Evolutionary conservation across 1,139 yeast genomes (phyloP), one percentile per base, ranked within the genome.

Genomic region (Wickerhamomyces sp.): DNA sequence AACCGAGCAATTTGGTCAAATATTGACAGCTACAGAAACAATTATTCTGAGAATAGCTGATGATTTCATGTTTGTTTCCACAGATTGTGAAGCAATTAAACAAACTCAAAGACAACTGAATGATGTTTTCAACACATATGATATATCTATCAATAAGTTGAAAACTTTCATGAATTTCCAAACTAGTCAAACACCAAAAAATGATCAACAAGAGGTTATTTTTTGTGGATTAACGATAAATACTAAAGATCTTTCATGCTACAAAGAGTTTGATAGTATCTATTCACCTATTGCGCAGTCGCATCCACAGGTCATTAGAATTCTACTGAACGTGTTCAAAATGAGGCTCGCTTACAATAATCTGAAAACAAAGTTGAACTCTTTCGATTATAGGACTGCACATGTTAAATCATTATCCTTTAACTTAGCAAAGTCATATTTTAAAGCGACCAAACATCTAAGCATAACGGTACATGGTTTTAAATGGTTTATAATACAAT

Each of bases 1-100:
- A 3, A 68, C 68, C n/a, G 64, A 73, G n/a, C 46, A 51, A 2
- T 69, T 68, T n/a, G n/a, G n/a, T 44, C 39, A 64, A 3, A 44
- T 52, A 1, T 40, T 54, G 2, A 43, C 46, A 0, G 44, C 49
- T 7, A 40, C 49, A 0, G 56, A 65, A 1, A 65, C 75, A 4
- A 45, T 72, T 3, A 57, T 88, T 0, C 47, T 88, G 10, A 64
- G 97, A 40, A 62, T 86, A 22, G 95, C 89, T 0, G 98, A 92
- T 60, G 98, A 92, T 58, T 92, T 92, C 54, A 56, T 92, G 28
- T 66, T 87, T 19, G 60, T 90, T 0, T 72, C 95, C 0, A 67
- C 79, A 0, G 53, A 63, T 30, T 21, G 44, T 8, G 27, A 37
- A 0, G 44, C 52, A 9, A 49, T 61, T 2, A 1, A 46, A 40